Base-by-base conservation (phyloP, 2,329 filamentous ascomycete genomes). In the Paecilomyces variotii region DNA sequence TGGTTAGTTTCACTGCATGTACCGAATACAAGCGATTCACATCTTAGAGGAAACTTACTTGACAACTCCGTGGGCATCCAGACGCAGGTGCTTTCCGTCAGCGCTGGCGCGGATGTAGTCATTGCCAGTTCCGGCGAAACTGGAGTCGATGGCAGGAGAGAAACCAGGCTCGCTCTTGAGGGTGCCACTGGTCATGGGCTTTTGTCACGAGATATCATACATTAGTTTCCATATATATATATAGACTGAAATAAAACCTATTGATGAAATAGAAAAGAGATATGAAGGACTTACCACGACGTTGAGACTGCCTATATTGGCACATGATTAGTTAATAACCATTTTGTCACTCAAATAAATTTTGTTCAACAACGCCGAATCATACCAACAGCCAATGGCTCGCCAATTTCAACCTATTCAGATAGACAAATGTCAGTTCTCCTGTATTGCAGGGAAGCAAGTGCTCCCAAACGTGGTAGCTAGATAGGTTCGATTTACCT, bases 81-180 rank as follows among this genome's bases (percentile, higher is more conserved):
- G 63, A 3, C 76, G 70, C 64, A 77, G 63, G 49, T 70, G 69
- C 59, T 72, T 70, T 5, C 71, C 71, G 58, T 74, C 72, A 2
- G 74, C 67, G 60, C 78, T 76, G 24, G 68, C 67, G 54, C 71
- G 73, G 60, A 78, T 76, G 60, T 77, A 78, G 59, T 78, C 76
- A 56, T 73, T 73, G 3, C 76, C 76, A 19, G 66, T 63, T 11
- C 74, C 73, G 24, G 69, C 65, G 53, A 75, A 68, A 25, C 70
- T 63, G 25, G 73, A 74, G 59, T 78, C 73, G 49, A 78, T 54
- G 9, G 68, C 62, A 2, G 72, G 72, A 2, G 67, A 65, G 60
- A 74, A 76, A 26, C 66, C 66, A 2, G 69, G 64, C 32, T 72
- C 74, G 49, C 68, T 70, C 55, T 70, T 71, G 57, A 77, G 60